A percentile compares a stretch with the other conserved stretches of the same genome.
phyloP scores from a whole-genome alignment of 2,329 filamentous ascomycete genomes.

The Beauveria scarabaeidicola region DNA sequence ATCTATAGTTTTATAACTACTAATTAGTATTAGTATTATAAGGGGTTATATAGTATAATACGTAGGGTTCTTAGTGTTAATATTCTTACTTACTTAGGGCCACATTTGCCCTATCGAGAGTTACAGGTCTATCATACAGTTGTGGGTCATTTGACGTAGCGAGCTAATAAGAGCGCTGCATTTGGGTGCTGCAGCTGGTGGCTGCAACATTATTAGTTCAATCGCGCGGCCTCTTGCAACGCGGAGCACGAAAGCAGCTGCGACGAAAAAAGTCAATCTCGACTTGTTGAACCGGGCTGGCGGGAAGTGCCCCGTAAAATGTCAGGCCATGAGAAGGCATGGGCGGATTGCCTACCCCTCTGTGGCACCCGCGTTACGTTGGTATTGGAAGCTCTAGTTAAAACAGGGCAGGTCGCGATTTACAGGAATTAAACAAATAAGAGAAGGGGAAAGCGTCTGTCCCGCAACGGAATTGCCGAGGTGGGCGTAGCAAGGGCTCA shows the following conservation, averaged over 20 bases:
- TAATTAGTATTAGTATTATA: too few species aligned
- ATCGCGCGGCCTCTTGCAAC: background rate
- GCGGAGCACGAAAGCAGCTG: background rate
- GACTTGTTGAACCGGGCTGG: background rate
- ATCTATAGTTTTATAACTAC: too few species aligned
- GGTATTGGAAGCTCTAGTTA: background rate
- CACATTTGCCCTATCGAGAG: too few species aligned
- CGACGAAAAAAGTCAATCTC: background rate
- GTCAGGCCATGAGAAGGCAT: background rate
- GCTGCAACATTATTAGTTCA: too few species aligned
- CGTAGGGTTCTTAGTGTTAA: too few species aligned
- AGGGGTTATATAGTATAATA: too few species aligned
- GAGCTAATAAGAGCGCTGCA: too few species aligned
- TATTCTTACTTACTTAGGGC: too few species aligned
- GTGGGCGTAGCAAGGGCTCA: background rate
- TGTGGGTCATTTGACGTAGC: too few species aligned
- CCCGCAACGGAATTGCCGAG: slow-evolving; percentile 3
- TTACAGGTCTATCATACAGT: too few species aligned
- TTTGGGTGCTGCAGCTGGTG: too few species aligned
- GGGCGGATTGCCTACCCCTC: background rate
- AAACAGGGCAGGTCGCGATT: background rate
- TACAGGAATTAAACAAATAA: background rate
- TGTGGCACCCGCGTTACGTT: background rate
- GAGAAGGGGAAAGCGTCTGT: background rate
- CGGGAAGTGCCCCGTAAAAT: slow-evolving; percentile 5